A percentile compares a stretch with the other conserved stretches of the same genome.
Evolutionary conservation across 768 basidiomycete species (phyloP).

Genomic region (Lactifluus hygrophoroides): DNA sequence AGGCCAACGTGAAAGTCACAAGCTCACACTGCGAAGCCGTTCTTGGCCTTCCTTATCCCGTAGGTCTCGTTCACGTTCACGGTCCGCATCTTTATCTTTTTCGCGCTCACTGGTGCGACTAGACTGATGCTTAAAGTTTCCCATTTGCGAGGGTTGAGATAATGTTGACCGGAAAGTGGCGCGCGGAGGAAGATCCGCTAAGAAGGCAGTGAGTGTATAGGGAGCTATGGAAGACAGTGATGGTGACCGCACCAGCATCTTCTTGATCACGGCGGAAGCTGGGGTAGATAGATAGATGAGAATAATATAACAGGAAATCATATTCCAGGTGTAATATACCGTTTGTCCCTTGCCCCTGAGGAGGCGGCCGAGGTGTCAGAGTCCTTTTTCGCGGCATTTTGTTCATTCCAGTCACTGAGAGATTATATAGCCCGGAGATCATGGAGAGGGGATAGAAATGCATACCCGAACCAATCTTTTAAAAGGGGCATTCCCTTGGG

Average conservation of each 20-base stretch:
- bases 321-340: constrained; percentile 33
- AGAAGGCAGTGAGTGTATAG: constrained; percentile 5
- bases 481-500: constrained; percentile 74
- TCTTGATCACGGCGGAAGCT: constrained; percentile 75
- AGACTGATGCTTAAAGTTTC: constrained; percentile 86
- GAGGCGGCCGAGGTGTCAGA: constrained; percentile 44
- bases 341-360: constrained; percentile 53
- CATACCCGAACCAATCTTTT: constrained; percentile 86
- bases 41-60: constrained; percentile 74
- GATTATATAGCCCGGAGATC: constrained; percentile 18
- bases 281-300: neutral
- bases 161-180: constrained; percentile 63
- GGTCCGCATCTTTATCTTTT: constrained; percentile 33
- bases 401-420: constrained; percentile 48
- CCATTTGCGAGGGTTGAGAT: constrained; percentile 86
- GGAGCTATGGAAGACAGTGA: neutral
- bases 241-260: constrained; percentile 47
- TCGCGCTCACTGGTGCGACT: constrained; percentile 55
- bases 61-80: constrained; percentile 44
- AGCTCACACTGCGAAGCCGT: constrained; percentile 62
- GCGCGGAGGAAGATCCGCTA: constrained; percentile 44
- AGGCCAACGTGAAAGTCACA: constrained; percentile 9
- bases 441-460: neutral
- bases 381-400: constrained; percentile 59
- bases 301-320: constrained; percentile 15